Conservation (phyloP, 306 rosid species). For the Amphicarpaea edgeworthii region DNA sequence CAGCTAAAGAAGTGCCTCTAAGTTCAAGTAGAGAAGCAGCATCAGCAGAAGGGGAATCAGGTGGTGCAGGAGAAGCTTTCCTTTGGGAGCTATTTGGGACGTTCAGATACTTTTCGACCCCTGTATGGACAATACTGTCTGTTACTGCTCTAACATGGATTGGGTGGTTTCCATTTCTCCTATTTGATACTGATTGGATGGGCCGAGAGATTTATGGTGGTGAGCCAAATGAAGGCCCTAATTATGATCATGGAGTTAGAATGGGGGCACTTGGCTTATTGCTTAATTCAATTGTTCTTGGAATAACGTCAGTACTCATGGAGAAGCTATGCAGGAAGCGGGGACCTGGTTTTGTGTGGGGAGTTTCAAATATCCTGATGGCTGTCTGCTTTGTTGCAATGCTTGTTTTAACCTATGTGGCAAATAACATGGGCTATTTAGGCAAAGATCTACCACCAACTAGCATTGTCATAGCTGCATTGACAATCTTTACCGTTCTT, state of each 20-base stretch:
- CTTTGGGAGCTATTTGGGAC: constrained; percentile 93
- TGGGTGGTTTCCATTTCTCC: constrained; percentile 96
- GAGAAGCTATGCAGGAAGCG: constrained; percentile 86
- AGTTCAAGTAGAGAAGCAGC: constrained; percentile 57
- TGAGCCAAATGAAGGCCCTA: constrained; percentile 79
- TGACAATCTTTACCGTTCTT: constrained; percentile 76
- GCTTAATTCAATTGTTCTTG: constrained; percentile 93
- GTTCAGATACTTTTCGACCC: constrained; percentile 73
- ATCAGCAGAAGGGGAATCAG: constrained; percentile 62
- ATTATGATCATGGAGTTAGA: constrained; percentile 81
- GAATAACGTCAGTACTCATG: constrained; percentile 86
- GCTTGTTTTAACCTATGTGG: constrained; percentile 77
- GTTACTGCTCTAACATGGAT: constrained; percentile 90
- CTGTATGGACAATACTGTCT: constrained; percentile 77
- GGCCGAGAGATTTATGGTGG: constrained; percentile 99
- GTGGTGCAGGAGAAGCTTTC: constrained; percentile 82
- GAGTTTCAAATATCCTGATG: constrained; percentile 84
- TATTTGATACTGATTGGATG: constrained; percentile 98
- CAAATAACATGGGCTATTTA: constrained; percentile 56
- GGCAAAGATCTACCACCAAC: constrained; percentile 70
- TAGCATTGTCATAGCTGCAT: constrained; percentile 71
- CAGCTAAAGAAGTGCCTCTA: constrained; percentile 79
- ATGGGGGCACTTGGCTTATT: constrained; percentile 93
- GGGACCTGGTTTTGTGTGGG: constrained; percentile 95
- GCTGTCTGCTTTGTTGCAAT: constrained; percentile 79